Evolutionary conservation across 495 filamentous ascomycete genomes (phyloP).

Genomic region (Penicillium pulvis): DNA sequence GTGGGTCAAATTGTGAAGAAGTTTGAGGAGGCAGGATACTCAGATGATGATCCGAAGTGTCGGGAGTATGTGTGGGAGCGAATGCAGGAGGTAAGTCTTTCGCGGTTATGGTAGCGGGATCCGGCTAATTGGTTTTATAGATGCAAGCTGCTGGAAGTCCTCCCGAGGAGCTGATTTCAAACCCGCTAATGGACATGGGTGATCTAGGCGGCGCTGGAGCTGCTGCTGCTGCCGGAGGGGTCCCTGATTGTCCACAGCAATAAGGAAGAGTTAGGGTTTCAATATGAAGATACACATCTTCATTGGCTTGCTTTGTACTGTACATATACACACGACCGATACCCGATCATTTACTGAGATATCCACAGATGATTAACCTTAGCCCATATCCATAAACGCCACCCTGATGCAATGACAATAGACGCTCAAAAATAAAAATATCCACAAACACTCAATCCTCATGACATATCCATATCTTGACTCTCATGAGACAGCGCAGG

Average conservation of each 20-base stretch:
- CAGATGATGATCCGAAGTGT: slow-evolving; percentile 77
- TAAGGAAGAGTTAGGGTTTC: slow-evolving; percentile 15
- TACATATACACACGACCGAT: slow-evolving; percentile 32
- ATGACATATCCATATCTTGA: slow-evolving; percentile 49
- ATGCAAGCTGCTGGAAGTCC: slow-evolving; percentile 96
- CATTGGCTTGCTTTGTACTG: slow-evolving; percentile 27
- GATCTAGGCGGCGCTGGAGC: slow-evolving; percentile 30
- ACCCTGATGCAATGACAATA: slow-evolving; percentile 21
- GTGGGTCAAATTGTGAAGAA: slow-evolving; percentile 84
- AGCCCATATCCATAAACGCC: slow-evolving; percentile 18
- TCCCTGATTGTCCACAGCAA: slow-evolving; percentile 47
- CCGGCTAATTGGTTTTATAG: slow-evolving; percentile 40
- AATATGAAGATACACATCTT: slow-evolving; percentile 9
- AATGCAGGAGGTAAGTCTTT: slow-evolving; percentile 84
- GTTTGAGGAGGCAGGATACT: slow-evolving; percentile 79
- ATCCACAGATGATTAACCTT: slow-evolving; percentile 7
- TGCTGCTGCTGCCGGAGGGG: slow-evolving; percentile 24
- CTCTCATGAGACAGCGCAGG: slow-evolving; percentile 27
- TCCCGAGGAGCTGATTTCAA: slow-evolving; percentile 84
- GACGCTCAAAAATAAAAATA: slow-evolving; percentile 7
- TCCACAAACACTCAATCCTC: slow-evolving; percentile 4
- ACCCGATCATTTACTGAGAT: slow-evolving; percentile 29
- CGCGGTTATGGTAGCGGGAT: slow-evolving; percentile 4
- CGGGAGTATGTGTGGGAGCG: slow-evolving; percentile 91
- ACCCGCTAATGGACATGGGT: slow-evolving; percentile 47